These are phyloP conservation scores for Pezicula carpinea DNA, from an alignment of 2,329 filamentous ascomycete genomes.

Conservation along the genomic window DNA sequence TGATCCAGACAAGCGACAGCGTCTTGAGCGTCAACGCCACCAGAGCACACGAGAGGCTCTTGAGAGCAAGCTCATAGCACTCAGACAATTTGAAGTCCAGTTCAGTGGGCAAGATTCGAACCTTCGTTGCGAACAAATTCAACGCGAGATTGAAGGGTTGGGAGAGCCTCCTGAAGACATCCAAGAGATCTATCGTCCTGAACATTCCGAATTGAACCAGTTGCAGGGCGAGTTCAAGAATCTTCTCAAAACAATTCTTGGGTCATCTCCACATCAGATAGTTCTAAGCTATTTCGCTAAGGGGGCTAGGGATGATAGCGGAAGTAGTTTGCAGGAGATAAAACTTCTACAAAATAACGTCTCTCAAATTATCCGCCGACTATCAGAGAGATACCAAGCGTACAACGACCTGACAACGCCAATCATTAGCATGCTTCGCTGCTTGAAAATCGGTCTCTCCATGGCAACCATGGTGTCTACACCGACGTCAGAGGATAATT, in stretches of 20 bases:
- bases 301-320: conserved; percentile 26
- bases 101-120: conserved; percentile 67
- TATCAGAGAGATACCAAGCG: conserved; percentile 65
- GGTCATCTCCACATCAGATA: conserved; percentile 12
- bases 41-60: conserved; percentile 52
- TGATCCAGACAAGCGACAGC: conserved; percentile 67
- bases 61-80: conserved; percentile 49
- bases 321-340: conserved; percentile 35
- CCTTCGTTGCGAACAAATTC: conserved; percentile 58
- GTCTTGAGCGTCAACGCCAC: conserved; percentile 60
- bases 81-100: conserved; percentile 59
- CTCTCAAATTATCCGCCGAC: conserved; percentile 63
- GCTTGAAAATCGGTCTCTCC: conserved; percentile 70
- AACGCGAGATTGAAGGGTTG: conserved; percentile 57
- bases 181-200: conserved; percentile 66
- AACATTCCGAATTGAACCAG: conserved; percentile 59
- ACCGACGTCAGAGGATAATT: conserved; percentile 4
- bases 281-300: conserved; percentile 16
- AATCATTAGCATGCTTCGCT: conserved; percentile 72
- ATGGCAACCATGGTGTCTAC: conserved; percentile 38
- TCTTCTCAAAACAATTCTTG: conserved; percentile 49
- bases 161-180: conserved; percentile 63
- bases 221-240: conserved; percentile 83
- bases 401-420: conserved; percentile 85
- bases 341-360: conserved; percentile 50